A percentile compares a stretch with the other conserved stretches of the same genome.
Evolutionary conservation across 805 yeast genomes (phyloP).

Genomic region (Vanderwaltozyma tropicalis): DNA sequence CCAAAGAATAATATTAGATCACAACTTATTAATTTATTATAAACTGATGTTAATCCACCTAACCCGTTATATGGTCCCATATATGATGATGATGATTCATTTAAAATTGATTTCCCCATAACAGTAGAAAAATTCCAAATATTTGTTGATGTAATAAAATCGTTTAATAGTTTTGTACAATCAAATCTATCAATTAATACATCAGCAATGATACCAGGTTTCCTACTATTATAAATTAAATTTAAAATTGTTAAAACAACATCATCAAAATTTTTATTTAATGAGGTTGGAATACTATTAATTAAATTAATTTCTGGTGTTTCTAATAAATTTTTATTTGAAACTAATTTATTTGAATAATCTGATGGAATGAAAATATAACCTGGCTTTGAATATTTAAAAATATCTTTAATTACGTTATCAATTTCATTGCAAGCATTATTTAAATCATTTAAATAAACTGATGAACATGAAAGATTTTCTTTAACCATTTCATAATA

Average conservation of each 20-base stretch:
- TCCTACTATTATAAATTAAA: conserved; percentile 40
- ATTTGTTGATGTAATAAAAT: conserved; percentile 35
- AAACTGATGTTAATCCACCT: conserved; percentile 40
- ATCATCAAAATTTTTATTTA: conserved; percentile 9
- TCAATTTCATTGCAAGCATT: conserved; percentile 51
- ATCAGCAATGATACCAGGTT: conserved; percentile 66
- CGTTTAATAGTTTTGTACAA: conserved; percentile 34
- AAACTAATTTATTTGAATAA: conserved; percentile 36
- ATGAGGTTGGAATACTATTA: conserved; percentile 1
- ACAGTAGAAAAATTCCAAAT: conserved; percentile 51
- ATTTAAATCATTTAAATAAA: conserved; percentile 14
- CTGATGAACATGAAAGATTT: conserved; percentile 44
- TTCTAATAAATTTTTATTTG: conserved; percentile 9
- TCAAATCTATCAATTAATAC: conserved; percentile 55
- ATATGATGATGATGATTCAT: conserved; percentile 56
- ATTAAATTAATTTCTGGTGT: conserved; percentile 10
- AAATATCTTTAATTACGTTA: conserved; percentile 45
- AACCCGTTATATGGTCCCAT: conserved; percentile 67
- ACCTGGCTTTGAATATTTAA: conserved; percentile 63
- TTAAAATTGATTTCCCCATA: conserved; percentile 62
- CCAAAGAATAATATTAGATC: conserved; percentile 71
- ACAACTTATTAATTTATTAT: conserved; percentile 39
- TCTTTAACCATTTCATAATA: conserved; percentile 54
- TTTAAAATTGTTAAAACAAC: conserved; percentile 38
- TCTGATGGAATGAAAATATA: conserved; percentile 71